Conservation (phyloP, 768 basidiomycete genomes). For the Auricularia cornea region DNA sequence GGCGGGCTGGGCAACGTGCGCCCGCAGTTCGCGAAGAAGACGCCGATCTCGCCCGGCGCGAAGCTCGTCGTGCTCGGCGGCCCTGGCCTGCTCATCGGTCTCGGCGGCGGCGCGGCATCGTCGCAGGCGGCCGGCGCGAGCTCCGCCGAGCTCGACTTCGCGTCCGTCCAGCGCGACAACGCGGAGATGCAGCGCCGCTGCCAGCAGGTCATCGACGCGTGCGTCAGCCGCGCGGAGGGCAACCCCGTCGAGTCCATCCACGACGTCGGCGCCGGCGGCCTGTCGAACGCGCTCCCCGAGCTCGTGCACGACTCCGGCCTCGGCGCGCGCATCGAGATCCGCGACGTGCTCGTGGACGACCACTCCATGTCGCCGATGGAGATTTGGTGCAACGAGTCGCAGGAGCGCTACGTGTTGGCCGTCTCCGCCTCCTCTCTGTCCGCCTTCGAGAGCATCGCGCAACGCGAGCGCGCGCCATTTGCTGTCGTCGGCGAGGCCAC, state of each 20-base stretch:
- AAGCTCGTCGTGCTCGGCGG: slow-evolving; percentile 91
- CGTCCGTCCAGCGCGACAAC: slow-evolving; percentile 95
- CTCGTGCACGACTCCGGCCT: slow-evolving; percentile 92
- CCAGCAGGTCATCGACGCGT: slow-evolving; percentile 95
- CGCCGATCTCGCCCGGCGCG: slow-evolving; percentile 66
- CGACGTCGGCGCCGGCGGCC: slow-evolving; percentile 94
- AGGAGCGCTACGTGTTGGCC: slow-evolving; percentile 95
- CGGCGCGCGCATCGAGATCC: slow-evolving; percentile 87
- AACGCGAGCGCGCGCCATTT: slow-evolving; percentile 88
- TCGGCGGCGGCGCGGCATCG: slow-evolving; percentile 94
- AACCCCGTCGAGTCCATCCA: slow-evolving; percentile 95
- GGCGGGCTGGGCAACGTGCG: slow-evolving; percentile 94
- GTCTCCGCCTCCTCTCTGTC: slow-evolving; percentile 51
- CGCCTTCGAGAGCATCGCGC: slow-evolving; percentile 67
- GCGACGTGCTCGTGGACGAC: slow-evolving; percentile 88
- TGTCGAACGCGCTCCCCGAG: slow-evolving; percentile 95
- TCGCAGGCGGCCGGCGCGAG: slow-evolving; percentile 87
- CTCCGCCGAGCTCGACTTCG: slow-evolving; percentile 91
- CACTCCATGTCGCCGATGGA: slow-evolving; percentile 97
- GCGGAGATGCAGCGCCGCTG: slow-evolving; percentile 97
- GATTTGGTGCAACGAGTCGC: slow-evolving; percentile 99
- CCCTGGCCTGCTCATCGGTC: slow-evolving; percentile 90
- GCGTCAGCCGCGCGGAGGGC: slow-evolving; percentile 46
- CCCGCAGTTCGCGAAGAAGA: slow-evolving; percentile 72
- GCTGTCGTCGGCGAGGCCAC: slow-evolving; percentile 88